Percentiles rank a stretch among this genome's conserved stretches.
phyloP scores from a whole-genome alignment of 176 grass and related monocot genomes.

The Poa pratensis region DNA sequence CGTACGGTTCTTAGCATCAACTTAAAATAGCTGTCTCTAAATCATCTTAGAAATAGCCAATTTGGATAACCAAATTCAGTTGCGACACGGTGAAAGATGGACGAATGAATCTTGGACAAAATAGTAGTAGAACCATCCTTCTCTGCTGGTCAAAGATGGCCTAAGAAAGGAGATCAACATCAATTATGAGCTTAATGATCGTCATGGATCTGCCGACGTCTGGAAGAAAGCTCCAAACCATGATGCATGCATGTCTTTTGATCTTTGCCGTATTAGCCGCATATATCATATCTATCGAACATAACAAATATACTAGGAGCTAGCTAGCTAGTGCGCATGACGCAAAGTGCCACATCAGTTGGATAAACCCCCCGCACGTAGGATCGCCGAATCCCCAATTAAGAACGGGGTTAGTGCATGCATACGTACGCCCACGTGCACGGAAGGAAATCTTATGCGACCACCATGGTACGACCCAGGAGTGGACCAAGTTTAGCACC shows the following conservation, averaged over 20 bases:
- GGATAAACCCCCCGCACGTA: no score
- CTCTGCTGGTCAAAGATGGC: constrained; percentile 28
- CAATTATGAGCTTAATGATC: constrained; percentile 40
- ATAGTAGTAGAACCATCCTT: not conserved
- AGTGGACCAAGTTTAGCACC: no score
- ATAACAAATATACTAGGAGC: not conserved
- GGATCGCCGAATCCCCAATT: no score
- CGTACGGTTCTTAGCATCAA: no score
- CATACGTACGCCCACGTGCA: no score
- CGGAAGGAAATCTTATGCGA: no score
- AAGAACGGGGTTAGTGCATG: no score
- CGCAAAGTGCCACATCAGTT: not conserved
- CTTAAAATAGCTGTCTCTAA: no score
- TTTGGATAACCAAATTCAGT: no score
- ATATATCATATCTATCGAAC: not conserved
- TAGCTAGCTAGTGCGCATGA: constrained; percentile 19
- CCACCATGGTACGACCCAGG: no score
- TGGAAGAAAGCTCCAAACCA: constrained; percentile 3
- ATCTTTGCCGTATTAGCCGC: constrained; percentile 22
- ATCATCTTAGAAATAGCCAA: no score
- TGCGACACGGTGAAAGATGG: not conserved
- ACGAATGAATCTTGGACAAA: constrained; percentile 22
- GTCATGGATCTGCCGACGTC: constrained; percentile 27
- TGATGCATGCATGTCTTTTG: constrained; percentile 5
- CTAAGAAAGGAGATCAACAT: no score